Percentiles rank a stretch among this genome's conserved stretches.
Conservation (phyloP, 1,284 basidiomycete species). For the Moesziomyces parantarcticus region DNA sequence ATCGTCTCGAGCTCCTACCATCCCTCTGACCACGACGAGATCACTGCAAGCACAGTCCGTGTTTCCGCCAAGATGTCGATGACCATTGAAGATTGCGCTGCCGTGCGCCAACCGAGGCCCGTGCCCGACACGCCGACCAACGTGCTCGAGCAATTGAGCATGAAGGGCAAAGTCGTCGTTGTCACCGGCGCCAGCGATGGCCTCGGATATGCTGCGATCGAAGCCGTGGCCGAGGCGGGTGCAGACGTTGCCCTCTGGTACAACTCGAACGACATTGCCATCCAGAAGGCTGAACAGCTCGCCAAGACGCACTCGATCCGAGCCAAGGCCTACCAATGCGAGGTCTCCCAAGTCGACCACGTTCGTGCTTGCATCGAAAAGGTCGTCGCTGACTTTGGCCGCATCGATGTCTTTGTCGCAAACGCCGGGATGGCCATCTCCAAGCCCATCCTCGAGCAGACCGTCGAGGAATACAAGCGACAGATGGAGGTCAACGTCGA, state of each 20-base stretch:
- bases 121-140: constrained; percentile 47
- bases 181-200: constrained; percentile 65
- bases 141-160: constrained; percentile 54
- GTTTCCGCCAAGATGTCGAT: constrained; percentile 45
- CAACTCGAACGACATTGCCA: constrained; percentile 59
- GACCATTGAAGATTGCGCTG: constrained; percentile 51
- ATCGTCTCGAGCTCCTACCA: neutral
- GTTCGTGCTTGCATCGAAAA: constrained; percentile 35
- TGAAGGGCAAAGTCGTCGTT: constrained; percentile 65
- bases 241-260: constrained; percentile 64
- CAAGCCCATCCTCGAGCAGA: constrained; percentile 46
- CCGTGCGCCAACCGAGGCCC: constrained; percentile 37
- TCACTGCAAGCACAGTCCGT: neutral
- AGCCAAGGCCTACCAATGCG: constrained; percentile 61
- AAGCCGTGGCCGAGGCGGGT: constrained; percentile 66
- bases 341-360: constrained; percentile 44
- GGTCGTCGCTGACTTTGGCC: constrained; percentile 55
- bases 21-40: neutral
- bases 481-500: constrained; percentile 60
- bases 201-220: constrained; percentile 64
- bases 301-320: constrained; percentile 57
- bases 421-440: constrained; percentile 50
- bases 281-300: constrained; percentile 55
- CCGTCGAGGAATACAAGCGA: constrained; percentile 57
- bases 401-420: constrained; percentile 56